These are phyloP conservation scores for Camelina hispida DNA, from an alignment of 345 rosid genomes.

Conservation along the genomic window DNA sequence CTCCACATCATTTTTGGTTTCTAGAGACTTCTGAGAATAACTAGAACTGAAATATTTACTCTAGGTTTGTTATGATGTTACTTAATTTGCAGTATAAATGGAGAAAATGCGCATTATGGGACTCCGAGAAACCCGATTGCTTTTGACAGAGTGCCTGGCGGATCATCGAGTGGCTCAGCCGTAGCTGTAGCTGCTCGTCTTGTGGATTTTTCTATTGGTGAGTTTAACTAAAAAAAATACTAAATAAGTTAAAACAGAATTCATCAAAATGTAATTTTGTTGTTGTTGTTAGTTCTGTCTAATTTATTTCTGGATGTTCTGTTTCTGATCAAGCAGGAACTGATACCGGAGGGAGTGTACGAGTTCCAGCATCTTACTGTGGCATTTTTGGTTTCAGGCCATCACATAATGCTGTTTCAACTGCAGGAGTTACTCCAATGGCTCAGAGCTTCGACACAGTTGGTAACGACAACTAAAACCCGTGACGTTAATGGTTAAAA, in stretches of 20 bases:
- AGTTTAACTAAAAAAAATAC: slow-evolving; percentile 3
- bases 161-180: slow-evolving; percentile 99
- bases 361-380: slow-evolving; percentile 88
- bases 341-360: slow-evolving; percentile 92
- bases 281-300: neutral
- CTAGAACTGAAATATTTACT: neutral
- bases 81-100: slow-evolving; percentile 63
- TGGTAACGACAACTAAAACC: slow-evolving; percentile 55
- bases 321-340: slow-evolving; percentile 57
- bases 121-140: slow-evolving; percentile 90
- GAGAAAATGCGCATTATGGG: slow-evolving; percentile 85
- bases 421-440: slow-evolving; percentile 75
- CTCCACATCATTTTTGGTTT: neutral
- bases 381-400: slow-evolving; percentile 81
- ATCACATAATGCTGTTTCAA: slow-evolving; percentile 65
- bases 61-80: slow-evolving; percentile 17
- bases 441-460: slow-evolving; percentile 94
- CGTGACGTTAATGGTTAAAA: neutral
- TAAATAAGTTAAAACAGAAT: neutral
- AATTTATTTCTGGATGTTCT: slow-evolving; percentile 15
- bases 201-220: slow-evolving; percentile 88
- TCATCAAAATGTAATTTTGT: neutral
- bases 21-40: neutral
- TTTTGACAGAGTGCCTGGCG: slow-evolving; percentile 77
- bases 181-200: slow-evolving; percentile 86